These are phyloP conservation scores for Daldinia eschscholtzii DNA, from an alignment of 2,329 filamentous ascomycete genomes.

Conservation along the genomic window DNA sequence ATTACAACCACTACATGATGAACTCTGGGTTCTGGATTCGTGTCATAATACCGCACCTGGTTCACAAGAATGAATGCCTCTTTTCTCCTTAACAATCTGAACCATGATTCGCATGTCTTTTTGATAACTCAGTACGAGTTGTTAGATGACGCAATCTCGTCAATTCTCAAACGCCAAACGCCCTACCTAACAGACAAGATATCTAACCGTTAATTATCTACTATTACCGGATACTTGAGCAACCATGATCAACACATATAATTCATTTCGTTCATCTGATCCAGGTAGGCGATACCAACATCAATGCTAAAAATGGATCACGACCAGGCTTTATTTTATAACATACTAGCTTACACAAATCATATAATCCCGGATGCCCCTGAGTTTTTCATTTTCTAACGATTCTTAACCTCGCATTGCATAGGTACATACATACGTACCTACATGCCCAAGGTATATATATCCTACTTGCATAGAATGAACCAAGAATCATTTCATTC, in stretches of 20 bases:
- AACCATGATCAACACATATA: slow-evolving; percentile 18
- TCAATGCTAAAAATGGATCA: slow-evolving; percentile 34
- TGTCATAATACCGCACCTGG: neutral
- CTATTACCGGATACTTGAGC: slow-evolving; percentile 7
- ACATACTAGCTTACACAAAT: slow-evolving; percentile 11
- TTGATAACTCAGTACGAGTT: neutral
- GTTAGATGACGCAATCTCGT: slow-evolving; percentile 24
- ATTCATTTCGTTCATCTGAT: slow-evolving; percentile 17
- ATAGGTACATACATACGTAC: slow-evolving; percentile 12
- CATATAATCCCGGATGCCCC: slow-evolving; percentile 19
- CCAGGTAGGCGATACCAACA: slow-evolving; percentile 8
- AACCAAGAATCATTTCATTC: slow-evolving; percentile 24
- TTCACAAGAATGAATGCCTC: neutral
- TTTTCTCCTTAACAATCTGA: neutral
- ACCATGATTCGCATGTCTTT: neutral
- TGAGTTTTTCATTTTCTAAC: slow-evolving; percentile 7
- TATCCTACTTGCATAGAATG: slow-evolving; percentile 25
- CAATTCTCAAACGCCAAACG: neutral
- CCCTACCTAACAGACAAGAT: neutral
- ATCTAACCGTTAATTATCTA: slow-evolving; percentile 3
- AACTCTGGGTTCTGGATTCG: slow-evolving; percentile 18
- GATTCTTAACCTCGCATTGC: slow-evolving; percentile 16
- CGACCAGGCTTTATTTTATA: slow-evolving; percentile 19
- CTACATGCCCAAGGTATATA: neutral
- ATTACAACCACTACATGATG: slow-evolving; percentile 27